Conservation (phyloP, 345 rosid species). For the Toxicodendron radicans region DNA sequence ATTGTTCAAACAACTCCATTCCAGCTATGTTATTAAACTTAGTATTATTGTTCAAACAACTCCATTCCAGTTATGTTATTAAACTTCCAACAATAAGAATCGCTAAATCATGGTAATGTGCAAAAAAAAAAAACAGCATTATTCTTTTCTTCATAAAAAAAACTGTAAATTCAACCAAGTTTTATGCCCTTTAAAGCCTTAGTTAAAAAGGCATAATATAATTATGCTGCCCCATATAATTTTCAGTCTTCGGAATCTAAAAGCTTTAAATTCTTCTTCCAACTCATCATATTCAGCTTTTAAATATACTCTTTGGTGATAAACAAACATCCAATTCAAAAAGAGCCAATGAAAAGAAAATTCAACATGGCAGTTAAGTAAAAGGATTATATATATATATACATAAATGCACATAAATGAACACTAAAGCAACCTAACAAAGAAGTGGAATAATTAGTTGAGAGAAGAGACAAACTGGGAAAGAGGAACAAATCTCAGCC, state of each 20-base stretch:
- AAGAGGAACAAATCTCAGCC: slow-evolving; percentile 74
- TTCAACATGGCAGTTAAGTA: background rate
- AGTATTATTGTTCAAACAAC: too few relatives aligned
- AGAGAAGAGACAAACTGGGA: slow-evolving; percentile 38
- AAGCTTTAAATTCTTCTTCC: background rate
- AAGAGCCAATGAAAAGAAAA: background rate
- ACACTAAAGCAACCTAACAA: background rate
- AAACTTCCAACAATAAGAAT: too few relatives aligned
- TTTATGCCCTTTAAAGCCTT: background rate
- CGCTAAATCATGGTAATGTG: too few relatives aligned
- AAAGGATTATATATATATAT: background rate
- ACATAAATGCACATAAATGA: too few relatives aligned
- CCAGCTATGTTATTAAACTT: too few relatives aligned
- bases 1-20: too few relatives aligned
- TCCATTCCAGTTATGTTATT: too few relatives aligned
- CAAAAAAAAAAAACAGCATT: too few relatives aligned
- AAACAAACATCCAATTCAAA: background rate
- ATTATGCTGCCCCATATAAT: too few relatives aligned
- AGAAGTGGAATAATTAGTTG: background rate
- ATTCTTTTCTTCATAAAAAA: background rate
- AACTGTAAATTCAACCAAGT: background rate
- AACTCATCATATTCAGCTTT: background rate
- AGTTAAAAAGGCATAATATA: too few relatives aligned
- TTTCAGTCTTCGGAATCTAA: too few relatives aligned
- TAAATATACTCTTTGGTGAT: background rate